Conservation (phyloP, 768 basidiomycete species). For the Suillus plorans region DNA sequence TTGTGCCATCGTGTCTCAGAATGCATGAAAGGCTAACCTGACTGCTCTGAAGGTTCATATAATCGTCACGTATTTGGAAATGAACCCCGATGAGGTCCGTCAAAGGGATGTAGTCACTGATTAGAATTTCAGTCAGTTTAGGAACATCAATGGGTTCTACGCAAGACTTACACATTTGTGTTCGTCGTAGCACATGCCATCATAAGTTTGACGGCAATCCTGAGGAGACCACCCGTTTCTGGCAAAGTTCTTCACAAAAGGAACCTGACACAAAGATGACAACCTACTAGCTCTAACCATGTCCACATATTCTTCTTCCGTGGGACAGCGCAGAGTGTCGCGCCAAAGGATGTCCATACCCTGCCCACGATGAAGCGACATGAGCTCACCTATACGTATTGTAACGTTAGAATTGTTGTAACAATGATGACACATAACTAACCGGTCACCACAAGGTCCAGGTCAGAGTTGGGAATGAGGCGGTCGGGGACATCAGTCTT, state of each 20-base stretch:
- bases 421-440: slow-evolving; percentile 10
- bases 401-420: neutral
- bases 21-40: slow-evolving; percentile 10
- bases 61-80: slow-evolving; percentile 63
- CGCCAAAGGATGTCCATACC: slow-evolving; percentile 93
- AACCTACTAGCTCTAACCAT: slow-evolving; percentile 94
- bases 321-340: slow-evolving; percentile 85
- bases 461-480: slow-evolving; percentile 38
- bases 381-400: slow-evolving; percentile 52
- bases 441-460: slow-evolving; percentile 80
- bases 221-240: slow-evolving; percentile 95
- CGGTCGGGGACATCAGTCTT: slow-evolving; percentile 17
- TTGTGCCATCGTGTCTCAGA: too few species aligned
- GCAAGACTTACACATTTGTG: slow-evolving; percentile 48
- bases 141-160: neutral
- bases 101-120: slow-evolving; percentile 54
- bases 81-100: slow-evolving; percentile 56
- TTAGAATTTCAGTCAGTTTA: neutral
- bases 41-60: slow-evolving; percentile 35
- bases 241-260: slow-evolving; percentile 3
- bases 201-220: slow-evolving; percentile 92
- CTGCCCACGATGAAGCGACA: slow-evolving; percentile 90
- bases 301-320: slow-evolving; percentile 88
- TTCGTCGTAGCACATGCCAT: slow-evolving; percentile 79
- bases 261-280: neutral